Percentiles rank a stretch among this genome's conserved stretches.
phyloP scores from a whole-genome alignment of 2,329 filamentous ascomycete species.

The Didymosphaeria variabile region DNA sequence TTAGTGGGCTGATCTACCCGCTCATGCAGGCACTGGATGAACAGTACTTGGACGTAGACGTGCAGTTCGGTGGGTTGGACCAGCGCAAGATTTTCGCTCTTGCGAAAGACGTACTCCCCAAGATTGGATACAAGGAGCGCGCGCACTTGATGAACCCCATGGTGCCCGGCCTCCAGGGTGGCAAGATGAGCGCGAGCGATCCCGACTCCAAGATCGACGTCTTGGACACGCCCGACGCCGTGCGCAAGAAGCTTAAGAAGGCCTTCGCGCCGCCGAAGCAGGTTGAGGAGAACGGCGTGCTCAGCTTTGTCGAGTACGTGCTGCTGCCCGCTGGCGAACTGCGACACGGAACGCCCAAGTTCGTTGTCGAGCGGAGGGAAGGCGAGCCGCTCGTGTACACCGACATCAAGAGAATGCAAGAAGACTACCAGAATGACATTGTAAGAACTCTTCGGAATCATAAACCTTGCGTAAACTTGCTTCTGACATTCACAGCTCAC shows the following conservation, averaged over 20 bases:
- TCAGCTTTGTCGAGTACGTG: constrained; percentile 87
- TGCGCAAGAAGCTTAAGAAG: constrained; percentile 76
- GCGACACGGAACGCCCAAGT: constrained; percentile 63
- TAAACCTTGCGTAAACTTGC: not conserved
- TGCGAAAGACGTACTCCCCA: constrained; percentile 84
- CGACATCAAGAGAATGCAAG: constrained; percentile 76
- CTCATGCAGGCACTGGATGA: constrained; percentile 92
- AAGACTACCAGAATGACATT: constrained; percentile 81
- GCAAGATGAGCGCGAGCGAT: constrained; percentile 80
- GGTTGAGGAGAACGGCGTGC: constrained; percentile 84
- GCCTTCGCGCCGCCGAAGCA: constrained; percentile 79
- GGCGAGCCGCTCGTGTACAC: constrained; percentile 84
- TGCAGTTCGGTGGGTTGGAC: constrained; percentile 80
- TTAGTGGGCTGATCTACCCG: constrained; percentile 82
- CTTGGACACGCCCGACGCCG: constrained; percentile 77
- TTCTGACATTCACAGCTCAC: constrained; percentile 64
- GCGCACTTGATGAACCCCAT: constrained; percentile 85
- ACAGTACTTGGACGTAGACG: constrained; percentile 81
- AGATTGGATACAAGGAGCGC: constrained; percentile 80
- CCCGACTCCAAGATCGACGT: constrained; percentile 89
- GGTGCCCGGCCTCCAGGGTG: constrained; percentile 82
- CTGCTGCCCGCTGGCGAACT: constrained; percentile 80
- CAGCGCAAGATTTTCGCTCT: constrained; percentile 90
- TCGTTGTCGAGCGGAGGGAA: constrained; percentile 71
- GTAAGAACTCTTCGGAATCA: constrained; percentile 57